Percentiles rank a stretch among this genome's conserved stretches.
Conservation (phyloP, 768 basidiomycete genomes). For the Plicaturopsis crispa region DNA sequence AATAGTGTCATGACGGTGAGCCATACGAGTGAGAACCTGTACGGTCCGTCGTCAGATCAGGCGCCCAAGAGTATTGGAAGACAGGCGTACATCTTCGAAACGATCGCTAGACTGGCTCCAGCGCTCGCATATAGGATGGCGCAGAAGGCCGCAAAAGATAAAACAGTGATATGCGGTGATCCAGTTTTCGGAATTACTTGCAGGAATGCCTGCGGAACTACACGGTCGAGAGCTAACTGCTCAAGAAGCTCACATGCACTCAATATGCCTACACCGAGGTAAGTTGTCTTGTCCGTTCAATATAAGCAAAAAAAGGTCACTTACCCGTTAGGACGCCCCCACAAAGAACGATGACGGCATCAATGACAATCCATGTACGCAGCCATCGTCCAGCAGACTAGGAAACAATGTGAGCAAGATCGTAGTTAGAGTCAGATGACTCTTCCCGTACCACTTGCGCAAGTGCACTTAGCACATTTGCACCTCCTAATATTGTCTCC, state of each 20-base stretch:
- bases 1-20: constrained; percentile 59
- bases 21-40: constrained; percentile 63
- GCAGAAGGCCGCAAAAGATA: constrained; percentile 42
- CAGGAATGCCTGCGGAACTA: constrained; percentile 49
- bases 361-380: constrained; percentile 51
- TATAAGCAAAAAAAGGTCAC: constrained; percentile 3
- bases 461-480: constrained; percentile 60
- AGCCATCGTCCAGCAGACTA: constrained; percentile 58
- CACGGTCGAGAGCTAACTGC: constrained; percentile 50
- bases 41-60: constrained; percentile 2
- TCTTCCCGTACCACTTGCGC: constrained; percentile 39
- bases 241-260: constrained; percentile 52
- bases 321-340: constrained; percentile 65
- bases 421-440: not conserved
- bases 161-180: constrained; percentile 44
- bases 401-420: not conserved
- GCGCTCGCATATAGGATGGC: constrained; percentile 50
- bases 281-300: not conserved
- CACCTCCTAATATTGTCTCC: constrained; percentile 35
- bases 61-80: too few species aligned
- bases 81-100: constrained; percentile 55
- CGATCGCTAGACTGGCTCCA: constrained; percentile 38
- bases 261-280: constrained; percentile 35
- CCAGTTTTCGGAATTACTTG: constrained; percentile 38
- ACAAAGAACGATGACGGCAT: constrained; percentile 65